These are phyloP conservation scores for Pochonia chlamydosporia DNA, from an alignment of 2,329 filamentous ascomycete species.

Conservation along the genomic window DNA sequence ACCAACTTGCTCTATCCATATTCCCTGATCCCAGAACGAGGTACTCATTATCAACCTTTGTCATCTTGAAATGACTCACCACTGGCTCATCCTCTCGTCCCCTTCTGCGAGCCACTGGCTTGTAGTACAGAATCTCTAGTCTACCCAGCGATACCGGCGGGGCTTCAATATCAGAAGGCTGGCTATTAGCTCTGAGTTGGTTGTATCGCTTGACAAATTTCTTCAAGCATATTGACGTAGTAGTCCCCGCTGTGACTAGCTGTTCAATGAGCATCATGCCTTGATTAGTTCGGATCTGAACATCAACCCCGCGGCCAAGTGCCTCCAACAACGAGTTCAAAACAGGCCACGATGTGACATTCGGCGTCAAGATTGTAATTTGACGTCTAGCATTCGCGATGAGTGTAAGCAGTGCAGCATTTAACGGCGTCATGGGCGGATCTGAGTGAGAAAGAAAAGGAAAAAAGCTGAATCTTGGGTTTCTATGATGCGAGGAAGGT, in stretches of 20 bases:
- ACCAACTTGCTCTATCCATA: conserved; percentile 81
- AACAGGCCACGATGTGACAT: conserved; percentile 64
- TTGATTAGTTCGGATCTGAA: conserved; percentile 61
- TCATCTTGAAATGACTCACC: conserved; percentile 73
- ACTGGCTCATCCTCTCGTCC: conserved; percentile 51
- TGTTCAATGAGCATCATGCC: conserved; percentile 75
- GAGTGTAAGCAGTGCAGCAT: conserved; percentile 56
- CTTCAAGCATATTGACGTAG: conserved; percentile 59
- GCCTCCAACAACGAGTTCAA: conserved; percentile 56
- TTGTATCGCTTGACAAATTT: conserved; percentile 53
- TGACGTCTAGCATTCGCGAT: conserved; percentile 49
- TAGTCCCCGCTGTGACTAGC: conserved; percentile 71
- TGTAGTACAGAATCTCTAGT: conserved; percentile 56
- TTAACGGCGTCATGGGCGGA: conserved; percentile 61
- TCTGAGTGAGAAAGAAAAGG: conserved; percentile 44
- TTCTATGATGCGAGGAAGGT: conserved; percentile 67
- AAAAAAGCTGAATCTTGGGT: conserved; percentile 57
- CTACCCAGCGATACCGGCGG: conserved; percentile 36
- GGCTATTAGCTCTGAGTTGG: conserved; percentile 15
- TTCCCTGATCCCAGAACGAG: conserved; percentile 74
- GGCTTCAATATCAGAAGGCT: conserved; percentile 32
- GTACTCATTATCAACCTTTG: conserved; percentile 62
- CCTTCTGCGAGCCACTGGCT: conserved; percentile 25
- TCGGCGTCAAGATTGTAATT: conserved; percentile 72
- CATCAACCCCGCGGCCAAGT: conserved; percentile 59